These are phyloP conservation scores for Periconia macrospinosa DNA, from an alignment of 2,329 filamentous ascomycete species.

Conservation along the genomic window DNA sequence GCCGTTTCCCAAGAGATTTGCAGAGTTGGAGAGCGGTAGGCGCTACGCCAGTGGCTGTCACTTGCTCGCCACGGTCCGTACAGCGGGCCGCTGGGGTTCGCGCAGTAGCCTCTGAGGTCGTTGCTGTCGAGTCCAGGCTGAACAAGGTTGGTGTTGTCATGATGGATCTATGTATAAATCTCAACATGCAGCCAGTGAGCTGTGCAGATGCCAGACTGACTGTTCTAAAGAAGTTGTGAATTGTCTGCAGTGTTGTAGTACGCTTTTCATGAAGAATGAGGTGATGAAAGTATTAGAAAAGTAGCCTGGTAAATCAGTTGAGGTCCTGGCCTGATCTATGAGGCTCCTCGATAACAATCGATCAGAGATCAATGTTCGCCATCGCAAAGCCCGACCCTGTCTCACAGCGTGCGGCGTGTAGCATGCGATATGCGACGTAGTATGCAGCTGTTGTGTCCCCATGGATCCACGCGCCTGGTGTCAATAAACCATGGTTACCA, in stretches of 20 bases:
- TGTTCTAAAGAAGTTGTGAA: background rate
- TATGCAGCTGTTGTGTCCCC: background rate
- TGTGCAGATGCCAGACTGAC: background rate
- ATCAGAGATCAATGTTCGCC: background rate
- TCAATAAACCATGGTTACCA: background rate
- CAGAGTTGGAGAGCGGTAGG: background rate
- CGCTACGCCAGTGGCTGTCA: background rate
- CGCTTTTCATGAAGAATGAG: background rate
- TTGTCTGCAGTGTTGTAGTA: background rate
- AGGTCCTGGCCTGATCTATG: background rate
- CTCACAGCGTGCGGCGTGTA: background rate
- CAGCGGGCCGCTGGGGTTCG: background rate
- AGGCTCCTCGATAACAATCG: background rate
- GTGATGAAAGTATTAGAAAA: background rate
- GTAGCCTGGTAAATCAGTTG: background rate
- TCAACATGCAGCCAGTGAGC: background rate
- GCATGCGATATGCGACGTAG: background rate
- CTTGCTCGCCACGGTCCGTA: background rate
- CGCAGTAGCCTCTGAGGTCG: no score
- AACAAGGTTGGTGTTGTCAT: background rate
- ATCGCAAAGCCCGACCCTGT: background rate
- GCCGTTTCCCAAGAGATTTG: background rate
- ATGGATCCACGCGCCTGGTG: background rate
- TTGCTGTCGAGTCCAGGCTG: background rate
- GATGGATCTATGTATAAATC: background rate